Base-by-base conservation (phyloP, 345 rosid genomes). In the Euphorbia lathyris region DNA sequence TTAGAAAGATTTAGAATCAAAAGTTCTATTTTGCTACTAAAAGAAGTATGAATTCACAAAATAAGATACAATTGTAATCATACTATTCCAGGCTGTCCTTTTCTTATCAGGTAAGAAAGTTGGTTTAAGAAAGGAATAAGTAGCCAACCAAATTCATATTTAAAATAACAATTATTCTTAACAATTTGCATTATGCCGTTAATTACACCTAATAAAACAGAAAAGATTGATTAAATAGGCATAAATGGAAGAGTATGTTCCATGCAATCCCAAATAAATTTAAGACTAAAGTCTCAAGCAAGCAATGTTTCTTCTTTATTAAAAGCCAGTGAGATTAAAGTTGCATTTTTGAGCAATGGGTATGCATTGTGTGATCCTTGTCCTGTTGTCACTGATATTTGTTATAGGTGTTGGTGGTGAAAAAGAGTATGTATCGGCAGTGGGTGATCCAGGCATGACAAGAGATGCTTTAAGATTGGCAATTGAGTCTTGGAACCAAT, bases 401-500 rank as follows among this genome's bases (percentile, higher is more conserved):
- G 38, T 71, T 68, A 56, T 56, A 27, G 69, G 52, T 53, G 73
- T 58, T 32, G 22, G 43, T 20, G 73, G 68, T 68, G 81, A 58
- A 73, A 67, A 65, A 34, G 67, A 71, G 52, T 75, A 81, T 43
- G 47, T 71, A 25, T 82, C 93, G 40, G 87, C 82, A 25, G 22
- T 86, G 7, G 96, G 96, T 2, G 97, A 92, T 77, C 96, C 97
- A 0, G 92, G 92, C 61, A 90, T 92, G 93, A 82, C 66, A 67
- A 88, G 96, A 77, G 92, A 92, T 58, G 87, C 85, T 29, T 75
- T 89, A 43, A 77, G 96, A 72, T 82, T 90, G 20, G 97, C 85
- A 1, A 86, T 90, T 76, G 96, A 92, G 80, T 91, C 92, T 76
- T 92, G 96, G 97, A 90, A 92, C 76, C 89, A 88, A 32, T 92